Base-by-base conservation (phyloP, 2,329 filamentous ascomycete genomes). In the Aspergillus sp. region DNA sequence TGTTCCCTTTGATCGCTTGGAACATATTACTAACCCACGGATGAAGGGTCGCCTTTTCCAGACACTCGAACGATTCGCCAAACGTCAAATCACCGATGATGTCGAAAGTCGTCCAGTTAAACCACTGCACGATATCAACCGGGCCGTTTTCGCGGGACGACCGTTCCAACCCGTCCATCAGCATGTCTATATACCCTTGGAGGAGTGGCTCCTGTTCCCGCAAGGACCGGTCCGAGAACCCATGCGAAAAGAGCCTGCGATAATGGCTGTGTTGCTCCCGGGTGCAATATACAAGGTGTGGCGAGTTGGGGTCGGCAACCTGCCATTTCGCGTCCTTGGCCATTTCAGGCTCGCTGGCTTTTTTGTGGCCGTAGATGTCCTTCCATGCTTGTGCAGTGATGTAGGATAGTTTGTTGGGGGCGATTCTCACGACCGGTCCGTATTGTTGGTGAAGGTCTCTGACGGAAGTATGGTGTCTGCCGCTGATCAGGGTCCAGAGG, bases 21-120 rank as follows among this genome's bases (percentile, higher is more conserved):
- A 65, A 64, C 11, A 75, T 62, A 1, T 68, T 57, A 0, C 60
- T 58, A 9, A 75, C 68, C 73, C 72, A 76, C 8, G 64, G 61
- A 53, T 73, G 72, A 1, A 61, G 55, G 4, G 61, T 61, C 4
- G 58, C 57, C 7, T 60, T 61, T 19, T 66, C 55, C 2, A 75
- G 57, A 47, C 67, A 72, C 14, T 61, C 55, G 49, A 73, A 74
- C 16, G 64, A 50, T 38, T 69, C 61, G 1, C 65, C 66, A 41
- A 72, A 71, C 1, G 60, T 59, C 6, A 63, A 43, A 13, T 65
- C 57, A 3, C 61, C 60, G 20, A 59, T 62, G 16, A 65, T 58
- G 36, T 74, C 71, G 38, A 74, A 73, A 1, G 65, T 67, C 0
- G 59, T 61, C 32, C 50, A 73, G 10, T 70, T 67, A 22, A 63